Conservation (phyloP, 2,329 filamentous ascomycete species). For the Aspergillus jensenii region DNA sequence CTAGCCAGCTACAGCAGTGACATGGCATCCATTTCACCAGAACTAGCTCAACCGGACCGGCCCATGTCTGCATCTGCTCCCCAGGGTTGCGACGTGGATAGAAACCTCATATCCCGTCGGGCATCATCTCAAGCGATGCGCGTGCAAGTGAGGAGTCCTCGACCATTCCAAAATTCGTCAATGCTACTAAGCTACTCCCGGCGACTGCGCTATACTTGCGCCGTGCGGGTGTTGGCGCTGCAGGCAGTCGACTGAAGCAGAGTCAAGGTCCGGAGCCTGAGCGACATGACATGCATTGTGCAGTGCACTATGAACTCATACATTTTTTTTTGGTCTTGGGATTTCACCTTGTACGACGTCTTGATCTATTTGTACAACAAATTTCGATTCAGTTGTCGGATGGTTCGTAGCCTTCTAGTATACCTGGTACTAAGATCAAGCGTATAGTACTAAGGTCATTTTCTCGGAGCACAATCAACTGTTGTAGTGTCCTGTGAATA, state of each 20-base stretch:
- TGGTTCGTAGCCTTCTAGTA: background rate
- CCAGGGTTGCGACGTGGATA: background rate
- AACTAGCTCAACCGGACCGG: background rate
- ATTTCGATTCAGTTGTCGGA: background rate
- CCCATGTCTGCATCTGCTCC: background rate
- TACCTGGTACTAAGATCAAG: no score
- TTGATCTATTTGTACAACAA: background rate
- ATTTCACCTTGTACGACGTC: background rate
- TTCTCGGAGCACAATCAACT: no score
- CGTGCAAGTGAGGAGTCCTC: background rate
- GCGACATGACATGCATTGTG: background rate
- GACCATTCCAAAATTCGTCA: background rate
- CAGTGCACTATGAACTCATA: background rate
- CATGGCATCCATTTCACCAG: background rate
- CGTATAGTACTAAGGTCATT: no score
- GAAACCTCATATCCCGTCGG: background rate
- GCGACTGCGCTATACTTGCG: background rate
- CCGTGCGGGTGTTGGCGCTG: background rate
- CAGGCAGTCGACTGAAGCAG: background rate
- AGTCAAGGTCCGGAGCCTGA: background rate
- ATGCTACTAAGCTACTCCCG: background rate
- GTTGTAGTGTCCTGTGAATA: no score
- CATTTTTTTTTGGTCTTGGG: background rate
- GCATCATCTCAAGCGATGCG: background rate
- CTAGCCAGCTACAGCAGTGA: background rate